Evolutionary conservation across 768 basidiomycete genomes (phyloP).

Genomic region (Amyloporia xantha): DNA sequence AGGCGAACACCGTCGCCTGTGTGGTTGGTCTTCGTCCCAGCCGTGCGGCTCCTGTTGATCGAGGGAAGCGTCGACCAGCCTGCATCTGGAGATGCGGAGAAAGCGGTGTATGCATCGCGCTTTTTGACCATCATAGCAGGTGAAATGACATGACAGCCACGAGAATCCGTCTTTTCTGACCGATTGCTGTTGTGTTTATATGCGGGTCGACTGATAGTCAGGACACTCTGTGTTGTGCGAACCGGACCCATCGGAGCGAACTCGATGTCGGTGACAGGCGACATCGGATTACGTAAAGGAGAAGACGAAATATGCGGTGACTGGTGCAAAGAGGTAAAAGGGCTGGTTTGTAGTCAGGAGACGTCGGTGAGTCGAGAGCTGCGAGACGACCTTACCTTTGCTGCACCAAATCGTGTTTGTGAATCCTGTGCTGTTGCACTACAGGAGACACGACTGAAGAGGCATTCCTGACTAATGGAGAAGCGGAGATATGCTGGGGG

Average conservation of each 20-base stretch:
- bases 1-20: not conserved
- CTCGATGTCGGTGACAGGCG: not conserved
- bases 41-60: constrained; percentile 6
- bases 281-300: not conserved
- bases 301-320: not conserved
- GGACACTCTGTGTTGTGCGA: not conserved
- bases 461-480: not conserved
- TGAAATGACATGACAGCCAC: not conserved
- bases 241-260: not conserved
- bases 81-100: constrained; percentile 17
- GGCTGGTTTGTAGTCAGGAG: no score
- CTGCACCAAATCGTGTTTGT: no score
- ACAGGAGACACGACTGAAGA: not conserved
- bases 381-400: no score
- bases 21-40: not conserved
- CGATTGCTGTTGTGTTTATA: not conserved
- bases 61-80: constrained; percentile 19
- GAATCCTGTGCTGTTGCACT: no score
- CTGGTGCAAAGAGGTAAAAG: not conserved
- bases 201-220: not conserved
- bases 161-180: not conserved
- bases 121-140: not conserved
- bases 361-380: no score
- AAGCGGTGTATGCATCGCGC: constrained; percentile 19
- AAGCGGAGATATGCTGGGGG: not conserved